A percentile compares a stretch with the other conserved stretches of the same genome.
phyloP scores from a whole-genome alignment of 176 grass and related monocot genomes.

The Oryza punctata region DNA sequence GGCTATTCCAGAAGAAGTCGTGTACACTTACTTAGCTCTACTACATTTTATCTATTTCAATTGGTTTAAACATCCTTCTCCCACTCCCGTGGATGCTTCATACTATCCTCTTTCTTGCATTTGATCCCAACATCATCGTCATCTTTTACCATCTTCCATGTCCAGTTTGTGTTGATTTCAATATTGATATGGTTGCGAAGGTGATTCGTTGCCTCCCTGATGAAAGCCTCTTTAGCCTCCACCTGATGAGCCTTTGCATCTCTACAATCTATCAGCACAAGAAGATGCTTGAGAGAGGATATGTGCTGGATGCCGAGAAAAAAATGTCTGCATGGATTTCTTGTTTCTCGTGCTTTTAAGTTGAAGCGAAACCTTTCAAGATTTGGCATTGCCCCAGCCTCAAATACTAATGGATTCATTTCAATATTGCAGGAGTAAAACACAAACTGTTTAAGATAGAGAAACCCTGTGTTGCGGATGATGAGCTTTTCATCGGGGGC shows the following conservation, averaged over 20 bases:
- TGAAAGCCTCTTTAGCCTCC: not conserved
- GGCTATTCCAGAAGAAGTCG: not conserved
- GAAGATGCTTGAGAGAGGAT: not conserved
- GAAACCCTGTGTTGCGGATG: not conserved
- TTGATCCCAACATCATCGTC: not conserved
- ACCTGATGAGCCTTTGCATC: not conserved
- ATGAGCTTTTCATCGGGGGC: not conserved
- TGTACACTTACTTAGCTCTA: not conserved
- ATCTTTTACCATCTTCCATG: not conserved
- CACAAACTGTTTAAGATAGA: not conserved
- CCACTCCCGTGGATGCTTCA: not conserved
- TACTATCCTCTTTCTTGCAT: not conserved
- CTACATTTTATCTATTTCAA: not conserved
- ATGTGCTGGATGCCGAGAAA: not conserved
- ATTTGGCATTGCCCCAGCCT: not conserved
- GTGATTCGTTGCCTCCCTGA: not conserved
- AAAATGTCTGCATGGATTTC: not conserved
- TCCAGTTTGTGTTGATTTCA: not conserved
- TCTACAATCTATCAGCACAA: not conserved
- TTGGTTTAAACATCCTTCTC: too few species aligned
- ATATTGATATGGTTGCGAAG: not conserved
- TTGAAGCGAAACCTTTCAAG: not conserved
- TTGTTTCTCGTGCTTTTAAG: not conserved
- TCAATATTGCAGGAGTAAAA: not conserved
- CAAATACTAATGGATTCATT: not conserved